Base-by-base conservation (phyloP, 2,329 filamentous ascomycete genomes). In the Cercospora sp. region DNA sequence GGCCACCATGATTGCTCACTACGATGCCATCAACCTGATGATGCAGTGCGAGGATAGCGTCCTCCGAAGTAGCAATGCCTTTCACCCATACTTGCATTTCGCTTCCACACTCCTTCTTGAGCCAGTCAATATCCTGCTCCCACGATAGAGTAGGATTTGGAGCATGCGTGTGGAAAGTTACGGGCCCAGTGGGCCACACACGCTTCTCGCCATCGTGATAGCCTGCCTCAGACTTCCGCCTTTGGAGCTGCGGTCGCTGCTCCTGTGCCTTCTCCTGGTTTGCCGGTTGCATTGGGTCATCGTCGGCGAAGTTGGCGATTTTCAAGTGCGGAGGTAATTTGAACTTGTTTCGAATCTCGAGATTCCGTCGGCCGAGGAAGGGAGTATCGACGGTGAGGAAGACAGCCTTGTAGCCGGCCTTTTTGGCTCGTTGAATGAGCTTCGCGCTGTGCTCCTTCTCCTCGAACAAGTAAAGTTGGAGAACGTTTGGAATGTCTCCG, bases 361-460 rank as follows among this genome's bases (percentile, higher is more conserved):
- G 83, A 18, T 86, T 79, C 1, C 86, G 79, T 12, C 82, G 80
- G 0, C 86, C 87, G 0, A 88, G 79, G 6, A 85, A 81, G 0
- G 86, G 86, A 0, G 83, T 82, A 67, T 89, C 87, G 2, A 87
- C 85, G 0, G 86, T 85, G 2, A 89, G 75, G 61, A 88, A 83
- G 3, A 88, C 76, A 0, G 86, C 86, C 69, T 86, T 86, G 76
- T 83, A 87, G 3, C 85, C 85, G 1, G 77, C 77, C 63, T 74
- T 74, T 69, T 78, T 78, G 13, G 78, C 78, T 12, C 77, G 72
- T 42, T 72, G 69, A 53, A 79, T 76, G 31, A 77, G 63, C 73
- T 80, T 70, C 67, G 82, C 81, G 76, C 75, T 87, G 81, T 60
- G 83, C 80, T 67, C 83, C 74, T 84, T 78, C 73, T 87, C 83